Evolutionary conservation across 1,284 basidiomycete species (phyloP).

Genomic region (Xerocomus cyaneibrunnescens): DNA sequence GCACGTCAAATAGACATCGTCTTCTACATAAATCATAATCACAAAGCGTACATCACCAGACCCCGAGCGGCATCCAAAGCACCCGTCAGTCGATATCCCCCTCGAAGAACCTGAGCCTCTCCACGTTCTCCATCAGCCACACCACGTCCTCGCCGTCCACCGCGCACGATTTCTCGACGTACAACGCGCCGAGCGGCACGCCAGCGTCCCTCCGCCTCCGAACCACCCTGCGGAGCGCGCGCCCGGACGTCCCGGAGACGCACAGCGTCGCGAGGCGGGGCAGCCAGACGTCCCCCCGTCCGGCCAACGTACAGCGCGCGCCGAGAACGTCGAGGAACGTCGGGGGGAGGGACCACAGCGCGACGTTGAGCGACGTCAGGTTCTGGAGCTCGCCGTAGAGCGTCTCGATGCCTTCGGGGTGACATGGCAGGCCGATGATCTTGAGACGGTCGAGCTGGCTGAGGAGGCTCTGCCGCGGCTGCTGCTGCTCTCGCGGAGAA

Average conservation of each 20-base stretch:
- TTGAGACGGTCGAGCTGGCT: constrained; percentile 48
- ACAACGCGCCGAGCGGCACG: constrained; percentile 40
- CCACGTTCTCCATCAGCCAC: constrained; percentile 49
- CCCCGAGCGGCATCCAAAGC: no score
- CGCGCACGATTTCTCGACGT: constrained; percentile 28
- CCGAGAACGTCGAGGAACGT: constrained; percentile 29
- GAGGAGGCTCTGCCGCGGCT: constrained; percentile 39
- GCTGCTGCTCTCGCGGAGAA: no score
- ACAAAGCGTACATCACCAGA: no score
- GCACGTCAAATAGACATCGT: no score
- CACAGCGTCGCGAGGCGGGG: constrained; percentile 44
- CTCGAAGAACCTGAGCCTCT: constrained; percentile 38
- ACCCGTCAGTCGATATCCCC: no score
- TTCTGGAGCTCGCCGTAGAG: constrained; percentile 47
- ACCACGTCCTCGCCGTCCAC: constrained; percentile 38
- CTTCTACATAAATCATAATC: no score
- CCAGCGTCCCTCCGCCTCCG: constrained; percentile 41
- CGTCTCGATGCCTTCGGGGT: constrained; percentile 28
- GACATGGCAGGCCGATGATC: constrained; percentile 47
- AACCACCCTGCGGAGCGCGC: constrained; percentile 45
- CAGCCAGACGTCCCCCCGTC: constrained; percentile 11
- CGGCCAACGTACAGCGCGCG: constrained; percentile 13
- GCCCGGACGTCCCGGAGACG: constrained; percentile 44
- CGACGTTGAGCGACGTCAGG: constrained; percentile 42
- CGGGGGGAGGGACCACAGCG: background rate